Conservation (phyloP, 345 rosid genomes). For the Salix caprea region DNA sequence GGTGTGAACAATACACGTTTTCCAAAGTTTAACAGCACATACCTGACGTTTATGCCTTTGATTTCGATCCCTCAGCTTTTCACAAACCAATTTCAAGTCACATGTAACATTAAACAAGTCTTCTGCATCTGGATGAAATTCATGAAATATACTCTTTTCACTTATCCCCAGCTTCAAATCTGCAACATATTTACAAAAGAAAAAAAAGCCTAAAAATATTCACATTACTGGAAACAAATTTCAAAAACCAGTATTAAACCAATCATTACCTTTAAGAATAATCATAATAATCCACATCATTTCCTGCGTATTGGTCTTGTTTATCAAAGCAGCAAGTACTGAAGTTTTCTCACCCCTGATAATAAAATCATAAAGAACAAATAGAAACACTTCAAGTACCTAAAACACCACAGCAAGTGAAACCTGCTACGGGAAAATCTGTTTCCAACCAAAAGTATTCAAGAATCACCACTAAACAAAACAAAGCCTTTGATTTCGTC, state of each 20-base stretch:
- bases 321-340: constrained; percentile 68
- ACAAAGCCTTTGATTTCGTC: too few relatives aligned
- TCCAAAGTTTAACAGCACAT: neutral
- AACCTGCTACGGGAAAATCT: too few relatives aligned
- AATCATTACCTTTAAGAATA: constrained; percentile 65
- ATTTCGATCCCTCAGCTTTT: constrained; percentile 65
- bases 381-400: neutral
- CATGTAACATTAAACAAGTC: constrained; percentile 95
- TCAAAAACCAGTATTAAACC: neutral
- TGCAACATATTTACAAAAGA: constrained; percentile 27
- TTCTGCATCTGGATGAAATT: constrained; percentile 96
- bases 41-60: constrained; percentile 97
- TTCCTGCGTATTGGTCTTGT: constrained; percentile 90
- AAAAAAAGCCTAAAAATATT: neutral
- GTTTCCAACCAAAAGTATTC: too few relatives aligned
- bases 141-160: constrained; percentile 88
- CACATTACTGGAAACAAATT: neutral
- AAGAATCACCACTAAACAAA: too few relatives aligned
- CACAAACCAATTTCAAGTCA: constrained; percentile 92
- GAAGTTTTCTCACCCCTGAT: constrained; percentile 64
- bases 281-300: constrained; percentile 97
- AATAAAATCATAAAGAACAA: neutral
- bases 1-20: neutral
- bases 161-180: constrained; percentile 93
- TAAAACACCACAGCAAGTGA: neutral